Base-by-base conservation (phyloP, 441 rosid genomes). In the Sinapis alba region DNA sequence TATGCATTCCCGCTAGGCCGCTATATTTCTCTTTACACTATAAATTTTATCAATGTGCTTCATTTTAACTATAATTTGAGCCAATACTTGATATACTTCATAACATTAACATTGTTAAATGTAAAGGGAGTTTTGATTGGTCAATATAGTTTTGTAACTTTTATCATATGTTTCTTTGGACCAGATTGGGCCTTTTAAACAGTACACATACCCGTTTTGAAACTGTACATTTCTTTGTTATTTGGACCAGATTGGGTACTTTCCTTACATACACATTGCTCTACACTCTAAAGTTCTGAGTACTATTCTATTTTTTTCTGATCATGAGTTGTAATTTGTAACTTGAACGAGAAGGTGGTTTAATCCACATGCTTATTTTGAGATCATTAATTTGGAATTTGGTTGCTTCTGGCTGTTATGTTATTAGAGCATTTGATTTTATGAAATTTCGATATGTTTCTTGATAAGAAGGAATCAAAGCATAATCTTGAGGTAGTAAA, bases 381-480 rank as follows among this genome's bases (percentile, higher is more conserved):
- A 6, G 54, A 47, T 47, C 7, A 47, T 47, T 7, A 47, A 15
- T 47, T 47, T 47, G 53, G 53, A 45, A 15, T 15, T 5, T 45
- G 56, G 56, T 50, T 50, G 56, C 56, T 50, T 16, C 16, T 7
- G 56, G 64, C 32, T 58, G 16, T 9, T 27, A 10, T 18, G 43
- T 16, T 50, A 16, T 50, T 50, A 16, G 21, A 30, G 21, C 24
- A 30, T 50, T 47, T 30, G 45, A 6, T 32, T 60, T 61, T 28
- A 16, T 16, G 65, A 50, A 74, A 13, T 12, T 5, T 62, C 4
- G 1, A 11, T 15, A 20, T 23, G 54, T 41, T 12, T 30, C 53
- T 5, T 51, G 77, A 66, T 66, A 72, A 77, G 73, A 61, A 77
- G 26, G 65, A 60, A 72, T 51, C 73, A 71, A 66, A 60, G 38